Evolutionary conservation across 495 filamentous ascomycete genomes (phyloP), one percentile per base, ranked within the genome.

Genomic region (Podospora pseudopauciseta): DNA sequence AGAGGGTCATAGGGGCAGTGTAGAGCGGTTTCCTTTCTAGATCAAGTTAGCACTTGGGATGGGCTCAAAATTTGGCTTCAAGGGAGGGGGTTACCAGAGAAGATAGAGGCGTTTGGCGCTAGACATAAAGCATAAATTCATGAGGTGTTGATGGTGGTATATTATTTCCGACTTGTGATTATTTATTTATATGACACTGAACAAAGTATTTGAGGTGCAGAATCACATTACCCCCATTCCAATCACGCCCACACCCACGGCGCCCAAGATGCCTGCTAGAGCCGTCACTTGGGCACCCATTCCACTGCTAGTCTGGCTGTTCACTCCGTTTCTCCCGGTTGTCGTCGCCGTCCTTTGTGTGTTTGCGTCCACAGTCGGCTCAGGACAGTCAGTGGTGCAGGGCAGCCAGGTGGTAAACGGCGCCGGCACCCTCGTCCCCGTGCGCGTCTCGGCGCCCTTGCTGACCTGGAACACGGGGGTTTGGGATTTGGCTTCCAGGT

Each of bases 381-480:
- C 39, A 3, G 39, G 39, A 13, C 39, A 49, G 39, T 67, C 54
- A 27, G 11, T 70, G 6, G 74, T 75, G 61, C 77, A 79, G 11
- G 77, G 77, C 28, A 79, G 67, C 15, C 65, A 77, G 55, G 71
- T 77, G 4, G 78, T 80, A 62, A 83, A 84, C 0, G 82, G 82
- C 3, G 80, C 72, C 5, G 65, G 65, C 26, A 62, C 62, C 5
- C 20, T 44, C 11, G 71, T 71, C 2, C 54, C 55, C 9, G 69
- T 73, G 3, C 55, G 69, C 5, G 75, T 72, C 32, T 44, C 28
- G 18, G 68, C 68, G 27, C 78, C 78, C 1, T 84, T 83, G 65
- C 75, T 78, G 13, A 78, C 23, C 27, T 61, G 72, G 74, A 86
- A 88, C 9, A 78, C 85, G 53, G 81, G 77, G 2, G 79, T 72